Evolutionary conservation across 768 basidiomycete species (phyloP), one percentile per base, ranked within the genome.

Genomic region (Tulasnella sp.): DNA sequence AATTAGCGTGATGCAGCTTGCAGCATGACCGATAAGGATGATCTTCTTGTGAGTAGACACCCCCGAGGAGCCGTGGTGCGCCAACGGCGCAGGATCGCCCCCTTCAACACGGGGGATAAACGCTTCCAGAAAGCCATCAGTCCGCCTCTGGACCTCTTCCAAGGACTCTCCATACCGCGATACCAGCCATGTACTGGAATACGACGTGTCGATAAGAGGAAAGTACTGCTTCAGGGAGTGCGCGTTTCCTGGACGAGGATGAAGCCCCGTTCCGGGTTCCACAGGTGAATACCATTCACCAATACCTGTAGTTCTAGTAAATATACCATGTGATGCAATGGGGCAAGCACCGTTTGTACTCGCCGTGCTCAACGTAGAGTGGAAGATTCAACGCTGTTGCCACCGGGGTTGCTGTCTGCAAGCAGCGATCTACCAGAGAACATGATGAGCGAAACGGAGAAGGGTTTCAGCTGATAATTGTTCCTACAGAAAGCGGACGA

Each of bases 201-300:
- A 91, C 37, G 72, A 71, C 3, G 83, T 81, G 81, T 93, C 91
- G 72, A 93, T 89, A 72, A 36, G 31, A 36, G 88, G 84, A 81
- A 91, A 89, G 83, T 87, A 87, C 0, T 82, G 69, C 17, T 83
- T 83, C n/a, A 94, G 85, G 15, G 84, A 85, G 1, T 83, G 70
- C 25, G 92, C 89, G 7, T 85, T 83, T 15, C 85, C 85, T 1
- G 93, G 92, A 3, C 92, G 90, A 2, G 93, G 93, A 79, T 93
- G 91, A 9, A 94, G 85, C 39, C 92, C 90, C 1, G 91, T 89
- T 38, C 88, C 87, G 0, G 89, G 88, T 2, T 82, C 82, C 40
- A 89, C 91, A 36, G 90, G 91, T 3, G 90, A 91, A 82, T 90
- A 93, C 93, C 93, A 94, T 82, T 93, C 92, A 3, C 88, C 86